Evolutionary conservation across 495 filamentous ascomycete genomes (phyloP).

Genomic region (Xeromyces bisporus): DNA sequence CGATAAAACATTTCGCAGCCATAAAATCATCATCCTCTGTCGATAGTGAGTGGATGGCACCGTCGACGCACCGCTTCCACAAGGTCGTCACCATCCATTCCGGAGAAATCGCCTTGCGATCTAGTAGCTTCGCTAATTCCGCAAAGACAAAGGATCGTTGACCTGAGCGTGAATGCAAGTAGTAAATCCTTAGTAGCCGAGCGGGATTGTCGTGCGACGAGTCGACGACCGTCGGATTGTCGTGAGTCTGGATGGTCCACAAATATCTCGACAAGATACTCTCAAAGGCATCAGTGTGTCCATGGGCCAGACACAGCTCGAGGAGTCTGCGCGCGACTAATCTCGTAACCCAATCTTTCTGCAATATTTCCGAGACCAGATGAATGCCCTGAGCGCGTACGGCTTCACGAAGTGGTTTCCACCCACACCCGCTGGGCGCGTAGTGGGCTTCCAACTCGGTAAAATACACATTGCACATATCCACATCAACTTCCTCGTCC

Average conservation of each 20-base stretch:
- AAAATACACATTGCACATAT: conserved; percentile 40
- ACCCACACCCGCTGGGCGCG: conserved; percentile 34
- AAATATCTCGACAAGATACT: conserved; percentile 18
- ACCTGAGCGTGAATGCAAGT: conserved; percentile 9
- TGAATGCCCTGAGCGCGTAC: conserved; percentile 51
- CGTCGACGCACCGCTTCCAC: conserved; percentile 29
- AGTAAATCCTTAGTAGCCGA: conserved; percentile 19
- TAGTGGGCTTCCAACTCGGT: conserved; percentile 48
- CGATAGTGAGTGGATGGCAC: conserved; percentile 26
- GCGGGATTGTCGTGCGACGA: conserved; percentile 14
- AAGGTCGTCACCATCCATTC: conserved; percentile 31
- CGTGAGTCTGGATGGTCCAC: conserved; percentile 11
- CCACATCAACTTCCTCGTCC: conserved; percentile 26
- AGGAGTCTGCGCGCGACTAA: conserved; percentile 18
- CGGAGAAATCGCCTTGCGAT: conserved; percentile 20
- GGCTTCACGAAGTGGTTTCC: conserved; percentile 46
- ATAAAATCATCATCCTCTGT: conserved; percentile 17
- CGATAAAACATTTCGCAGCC: conserved; percentile 23
- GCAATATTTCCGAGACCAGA: conserved; percentile 38
- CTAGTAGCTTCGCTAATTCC: conserved; percentile 24
- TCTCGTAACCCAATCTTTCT: conserved; percentile 24
- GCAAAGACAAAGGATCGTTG: conserved; percentile 21
- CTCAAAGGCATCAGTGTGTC: conserved; percentile 24
- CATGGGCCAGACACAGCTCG: conserved; percentile 15
- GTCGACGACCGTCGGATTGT: conserved; percentile 19